Base-by-base conservation (phyloP, 495 filamentous ascomycete genomes). In the Neurospora tetrasperma region DNA sequence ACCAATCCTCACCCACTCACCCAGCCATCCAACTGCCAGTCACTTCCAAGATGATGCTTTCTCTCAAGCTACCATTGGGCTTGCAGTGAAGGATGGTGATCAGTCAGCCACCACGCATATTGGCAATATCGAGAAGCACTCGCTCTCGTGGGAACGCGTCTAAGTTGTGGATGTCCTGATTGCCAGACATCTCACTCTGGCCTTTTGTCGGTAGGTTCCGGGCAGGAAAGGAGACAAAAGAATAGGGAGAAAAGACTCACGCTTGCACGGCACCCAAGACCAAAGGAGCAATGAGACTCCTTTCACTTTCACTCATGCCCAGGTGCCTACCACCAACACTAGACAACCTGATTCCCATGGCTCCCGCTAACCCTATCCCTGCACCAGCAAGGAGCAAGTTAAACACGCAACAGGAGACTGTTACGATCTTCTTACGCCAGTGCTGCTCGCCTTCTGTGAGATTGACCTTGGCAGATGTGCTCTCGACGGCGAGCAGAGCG, bases 361-460 rank as follows among this genome's bases (percentile, higher is more conserved):
- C 72, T 41, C 66, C 39, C 6, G 75, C 76, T 4, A 80, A 76
- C 18, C 75, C 74, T 20, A 76, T 66, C 27, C 77, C 79, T 18
- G 75, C 76, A 31, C 74, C 75, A 10, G 76, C 76, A 54, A 80
- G 41, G n/a, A 79, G 68, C 16, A 80, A 43, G 20, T 80, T 80
- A 39, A 74, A 73, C 12, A 76, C 69, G 73, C 76, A 80, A 62
- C 74, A 72, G 42, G 78, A 79, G 41, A 78, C 71, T 20, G 78
- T 79, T 43, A 75, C 71, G 18, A 78, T 54, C 69, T 79, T 78
- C 27, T 74, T 79, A 66, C 79, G 76, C 76, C 76, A 80, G 62
- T 80, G 77, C 40, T 79, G 76, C 72, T 80, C 76, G 35, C 78
- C 79, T 68, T 80, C 78, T 40, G 77, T 79, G 62, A 80, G 70